Evolutionary conservation across 257 asterid species (phyloP), one percentile per base, ranked within the genome.

Genomic region (Leptodermis oblonga): DNA sequence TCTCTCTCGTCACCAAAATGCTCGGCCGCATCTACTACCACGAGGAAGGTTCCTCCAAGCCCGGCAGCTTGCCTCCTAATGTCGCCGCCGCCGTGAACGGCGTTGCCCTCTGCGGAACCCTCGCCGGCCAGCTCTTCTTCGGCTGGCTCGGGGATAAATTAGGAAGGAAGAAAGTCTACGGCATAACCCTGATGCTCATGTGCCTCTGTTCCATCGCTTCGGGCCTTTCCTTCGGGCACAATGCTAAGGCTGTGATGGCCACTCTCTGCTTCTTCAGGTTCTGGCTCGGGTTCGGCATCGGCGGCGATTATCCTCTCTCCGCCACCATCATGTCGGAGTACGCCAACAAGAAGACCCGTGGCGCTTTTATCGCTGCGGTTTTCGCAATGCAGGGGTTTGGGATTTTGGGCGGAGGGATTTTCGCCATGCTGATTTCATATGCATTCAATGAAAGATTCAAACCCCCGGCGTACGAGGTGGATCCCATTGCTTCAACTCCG

Each of bases 281-380:
- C 68, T 86, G 88, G 92, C 88, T 86, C 4, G 92, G 92, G 2
- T 82, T 86, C 36, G 92, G 92, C 0, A 82, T 86, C 4, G 92
- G 92, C 11, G 89, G 92, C 0, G 92, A 86, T 34, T 86, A 86
- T 62, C 92, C 89, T 0, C 85, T 86, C 43, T 86, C 92, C n/a
- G 92, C 92, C 15, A 86, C 92, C 28, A 86, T 86, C 71, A 86
- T 86, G 92, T 84, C 92, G 1, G 92, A 86, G 65, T 86, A 86
- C 20, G 89, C 87, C 3, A 86, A 82, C 30, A 86, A 86, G 81
- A 86, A 86, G 37, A 86, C 88, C 13, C 85, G 91, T 0, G 92
- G 92, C 1, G 92, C 89, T 5, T 86, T 86, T 28, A 74, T 86
- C 33, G 87, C 87, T 0, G 89, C 92, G 0, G 92, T 86, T 22